Base-by-base conservation (phyloP, 2,329 filamentous ascomycete species). In the Nectriaceae sp. region DNA sequence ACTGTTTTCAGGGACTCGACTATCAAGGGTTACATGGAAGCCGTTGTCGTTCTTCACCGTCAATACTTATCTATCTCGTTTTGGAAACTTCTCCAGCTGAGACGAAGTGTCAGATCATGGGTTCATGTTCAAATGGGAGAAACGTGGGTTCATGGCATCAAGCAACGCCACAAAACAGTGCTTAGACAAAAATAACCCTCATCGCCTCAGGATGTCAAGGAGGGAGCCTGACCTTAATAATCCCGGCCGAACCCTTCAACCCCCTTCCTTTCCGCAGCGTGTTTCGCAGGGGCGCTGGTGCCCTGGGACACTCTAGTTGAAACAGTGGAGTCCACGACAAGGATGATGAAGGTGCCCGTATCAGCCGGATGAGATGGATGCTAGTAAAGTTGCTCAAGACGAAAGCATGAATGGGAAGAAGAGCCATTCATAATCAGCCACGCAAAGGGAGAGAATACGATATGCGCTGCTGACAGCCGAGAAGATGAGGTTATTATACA, bases 261-360 rank as follows among this genome's bases (percentile, higher is more conserved):
- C 16, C 33, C 37, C 50, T 49, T 47, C 50, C 41, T 42, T 39
- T 40, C 33, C 47, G 44, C 47, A 44, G 44, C 45, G 47, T 47
- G 57, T 62, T 60, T 60, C 53, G 54, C 46, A 39, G 37, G 20
- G 37, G 37, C 37, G 37, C 37, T 39, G 37, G 35, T 35, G 15
- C 33, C 35, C 15, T 39, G 35, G 33, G 36, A 20, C 49, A 59
- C 48, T 56, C 42, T 60, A 53, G 51, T 45, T 62, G 57, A 62
- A 62, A 62, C 59, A 62, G 54, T 54, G 49, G 52, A 52, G 52
- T 21, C 13, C 13, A 39, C 11, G 37, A 21, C 37, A 20, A 11
- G 33, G 33, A 18, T 15, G 16, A 11, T 11, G 33, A 10, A 6
- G 6, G 24, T 13, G 6, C 13, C 24, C 24, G 6, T 29, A 29